Percentiles rank a stretch among this genome's conserved stretches.
Conservation (phyloP, 2,329 filamentous ascomycete genomes). For the Fusarium tricinctum region DNA sequence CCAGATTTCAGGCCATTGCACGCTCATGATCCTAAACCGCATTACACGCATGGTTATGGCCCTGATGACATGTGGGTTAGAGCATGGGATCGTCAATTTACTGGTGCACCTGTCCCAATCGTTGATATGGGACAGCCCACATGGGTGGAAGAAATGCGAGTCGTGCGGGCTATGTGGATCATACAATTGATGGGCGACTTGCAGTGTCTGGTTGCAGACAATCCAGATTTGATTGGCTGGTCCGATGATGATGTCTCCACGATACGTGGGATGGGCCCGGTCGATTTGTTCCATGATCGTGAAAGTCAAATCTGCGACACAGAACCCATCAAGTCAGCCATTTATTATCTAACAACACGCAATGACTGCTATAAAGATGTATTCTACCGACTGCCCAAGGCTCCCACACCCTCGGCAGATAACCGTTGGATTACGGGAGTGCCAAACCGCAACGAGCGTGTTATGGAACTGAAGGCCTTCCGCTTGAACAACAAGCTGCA, state of each 20-base stretch:
- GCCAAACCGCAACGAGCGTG: not conserved
- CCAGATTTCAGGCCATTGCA: not conserved
- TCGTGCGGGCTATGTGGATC: constrained; percentile 36
- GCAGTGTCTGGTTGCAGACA: not conserved
- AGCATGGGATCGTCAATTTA: not conserved
- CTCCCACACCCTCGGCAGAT: not conserved
- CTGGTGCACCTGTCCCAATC: not conserved
- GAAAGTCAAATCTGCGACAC: not conserved
- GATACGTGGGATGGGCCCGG: not conserved
- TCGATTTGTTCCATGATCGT: not conserved
- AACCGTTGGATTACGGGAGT: not conserved
- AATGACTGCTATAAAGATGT: not conserved
- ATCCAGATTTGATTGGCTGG: not conserved
- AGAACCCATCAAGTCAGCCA: not conserved
- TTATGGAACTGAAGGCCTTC: not conserved
- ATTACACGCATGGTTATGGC: not conserved
- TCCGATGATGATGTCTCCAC: not conserved
- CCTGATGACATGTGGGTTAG: not conserved
- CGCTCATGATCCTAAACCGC: not conserved
- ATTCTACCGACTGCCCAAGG: not conserved
- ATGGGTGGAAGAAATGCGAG: constrained; percentile 48
- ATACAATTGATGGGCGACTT: constrained; percentile 36
- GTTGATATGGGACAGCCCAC: constrained; percentile 16
- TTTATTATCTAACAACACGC: not conserved
- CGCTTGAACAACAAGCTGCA: not conserved